Base-by-base conservation (phyloP, 345 rosid genomes). In the Lumnitzera racemosa region DNA sequence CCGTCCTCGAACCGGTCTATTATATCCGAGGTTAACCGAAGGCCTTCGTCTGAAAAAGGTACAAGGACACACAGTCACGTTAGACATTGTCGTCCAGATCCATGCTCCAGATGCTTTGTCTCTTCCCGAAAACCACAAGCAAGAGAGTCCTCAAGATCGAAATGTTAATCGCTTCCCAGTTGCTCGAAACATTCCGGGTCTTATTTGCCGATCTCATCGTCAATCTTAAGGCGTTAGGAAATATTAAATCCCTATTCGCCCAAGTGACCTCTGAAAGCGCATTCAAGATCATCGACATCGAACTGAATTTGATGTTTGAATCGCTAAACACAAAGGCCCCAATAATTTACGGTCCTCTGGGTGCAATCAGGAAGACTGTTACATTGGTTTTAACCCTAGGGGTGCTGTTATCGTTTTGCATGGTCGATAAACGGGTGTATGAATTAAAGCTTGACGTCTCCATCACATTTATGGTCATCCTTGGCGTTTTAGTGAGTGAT, bases 321-420 rank as follows among this genome's bases (percentile, higher is more conserved):
- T 17, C 55, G 61, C 61, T 78, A 15, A 75, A 74, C 70, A 85
- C 86, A 58, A 85, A 85, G 69, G 76, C 73, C 13, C 47, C 54
- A 1, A 36, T 81, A 25, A 58, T 70, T 2, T 64, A 58, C 31
- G 20, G 59, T 27, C 1, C 10, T 23, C 16, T 3, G 11, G 78
- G 43, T 46, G 41, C 1, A 36, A 4, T 36, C 10, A 36, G 43
- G 5, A 36, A 4, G 43, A 9, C 10, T 36, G 7, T 7, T 36
- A 36, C 43, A 4, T 9, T 36, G 43, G 9, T 36, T 36, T 36
- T 36, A 36, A 5, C 20, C 43, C 43, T 36, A 36, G 43, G 43
- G 43, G 43, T 36, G 43, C 43, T 36, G 10, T 5, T 36, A 5
- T 6, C 43, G 7, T 36, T 36, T 36, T 36, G 43, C 43, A 5